Evolutionary conservation across 1,284 basidiomycete species (phyloP), one percentile per base, ranked within the genome.

Genomic region (Ustilago trichophora): DNA sequence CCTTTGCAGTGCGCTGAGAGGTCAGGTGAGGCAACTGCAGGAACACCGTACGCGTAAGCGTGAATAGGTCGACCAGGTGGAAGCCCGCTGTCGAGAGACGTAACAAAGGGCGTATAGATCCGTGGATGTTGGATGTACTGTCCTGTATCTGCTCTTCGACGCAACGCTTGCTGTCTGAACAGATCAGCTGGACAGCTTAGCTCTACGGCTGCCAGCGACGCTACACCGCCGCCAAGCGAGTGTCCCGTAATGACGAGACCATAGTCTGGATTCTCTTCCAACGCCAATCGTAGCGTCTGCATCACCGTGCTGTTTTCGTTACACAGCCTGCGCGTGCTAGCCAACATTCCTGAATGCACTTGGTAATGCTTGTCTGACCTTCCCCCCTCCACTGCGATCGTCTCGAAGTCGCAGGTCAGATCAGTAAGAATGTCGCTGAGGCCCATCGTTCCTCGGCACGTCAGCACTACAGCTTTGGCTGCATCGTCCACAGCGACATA

Each of bases 401-500:
- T 67, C 59, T 82, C 80, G 65, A 84, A 85, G 27, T 82, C 81
- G 76, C 84, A 85, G 0, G 83, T 85, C 4, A 86, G 79, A 60
- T 86, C 85, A 34, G 84, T 83, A n/a, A 86, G 81, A 13, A 85
- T 81, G 65, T 86, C 85, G 11, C 83, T 83, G 0, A 86, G 76
- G 18, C 69, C 82, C 29, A 85, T 78, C 2, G 85, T 85, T 6
- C 85, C 85, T 10, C 85, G 81, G 58, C 85, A 85, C 12, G 84
- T 84, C 68, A 85, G 67, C 13, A 84, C 82, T 26, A 85, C 78
- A 0, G 84, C 83, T 57, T 83, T 71, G 18, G 81, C 59, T 2
- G 76, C 72, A 54, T 85, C 84, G 53, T 85, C 85, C 21, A 85
- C 82, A 2, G 84, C 82, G 25, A 86, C 80, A 53, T 83, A 84